phyloP scores from a whole-genome alignment of 129 eudicot genomes.

The Artemisia argyi region DNA sequence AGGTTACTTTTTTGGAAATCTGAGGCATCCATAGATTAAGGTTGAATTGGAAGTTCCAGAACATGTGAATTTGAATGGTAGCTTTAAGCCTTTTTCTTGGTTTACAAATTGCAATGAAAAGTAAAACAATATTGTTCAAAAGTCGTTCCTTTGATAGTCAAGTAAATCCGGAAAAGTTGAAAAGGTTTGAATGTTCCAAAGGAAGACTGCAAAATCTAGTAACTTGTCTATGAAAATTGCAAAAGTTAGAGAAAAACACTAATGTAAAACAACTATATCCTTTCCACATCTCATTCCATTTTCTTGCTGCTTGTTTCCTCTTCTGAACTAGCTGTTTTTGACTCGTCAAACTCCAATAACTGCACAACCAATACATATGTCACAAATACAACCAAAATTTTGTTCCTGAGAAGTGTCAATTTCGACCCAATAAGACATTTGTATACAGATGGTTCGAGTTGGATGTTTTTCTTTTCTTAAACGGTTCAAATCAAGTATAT shows the following conservation, averaged over 20 bases:
- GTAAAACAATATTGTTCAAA: conserved; percentile 1
- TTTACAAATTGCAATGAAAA: conserved; percentile 6
- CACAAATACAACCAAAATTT: not conserved
- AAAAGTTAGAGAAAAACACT: conserved; percentile 29
- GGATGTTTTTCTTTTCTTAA: too few species aligned
- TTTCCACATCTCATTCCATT: conserved; percentile 28
- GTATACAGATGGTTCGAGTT: too few species aligned
- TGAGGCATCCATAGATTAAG: too few species aligned
- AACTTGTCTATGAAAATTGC: conserved; percentile 15
- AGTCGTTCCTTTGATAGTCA: not conserved
- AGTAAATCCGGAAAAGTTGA: conserved; percentile 1
- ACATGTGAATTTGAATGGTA: not conserved
- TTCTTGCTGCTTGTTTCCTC: conserved; percentile 34
- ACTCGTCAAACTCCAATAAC: conserved; percentile 39
- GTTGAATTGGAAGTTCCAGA: not conserved
- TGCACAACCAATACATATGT: conserved; percentile 13
- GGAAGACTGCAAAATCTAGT: conserved; percentile 25
- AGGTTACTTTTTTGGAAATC: too few species aligned
- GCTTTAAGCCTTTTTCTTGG: not conserved
- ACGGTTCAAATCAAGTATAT: too few species aligned
- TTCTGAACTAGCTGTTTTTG: conserved; percentile 28
- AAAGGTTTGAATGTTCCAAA: conserved; percentile 1
- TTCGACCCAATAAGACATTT: not conserved
- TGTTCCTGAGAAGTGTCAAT: not conserved
- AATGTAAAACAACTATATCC: conserved; percentile 21